These are phyloP conservation scores for Beauveria brongniartii DNA, from an alignment of 2,329 filamentous ascomycete genomes.

Conservation along the genomic window DNA sequence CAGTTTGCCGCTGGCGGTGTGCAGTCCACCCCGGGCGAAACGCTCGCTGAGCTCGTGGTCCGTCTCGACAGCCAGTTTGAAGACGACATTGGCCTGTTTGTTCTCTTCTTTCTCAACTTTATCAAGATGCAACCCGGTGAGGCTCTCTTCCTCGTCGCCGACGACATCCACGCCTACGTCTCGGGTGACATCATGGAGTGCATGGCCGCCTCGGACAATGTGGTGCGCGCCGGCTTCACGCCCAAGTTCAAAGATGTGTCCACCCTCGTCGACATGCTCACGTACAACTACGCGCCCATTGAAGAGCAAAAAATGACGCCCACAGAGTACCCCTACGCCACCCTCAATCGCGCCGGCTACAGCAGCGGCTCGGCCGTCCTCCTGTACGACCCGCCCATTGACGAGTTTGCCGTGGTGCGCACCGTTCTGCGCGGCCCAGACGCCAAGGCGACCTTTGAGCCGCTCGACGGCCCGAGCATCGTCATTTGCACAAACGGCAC, in stretches of 20 bases:
- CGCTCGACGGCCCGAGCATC: conserved; percentile 81
- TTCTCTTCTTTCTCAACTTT: conserved; percentile 95
- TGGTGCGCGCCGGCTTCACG: conserved; percentile 93
- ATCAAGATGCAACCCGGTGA: conserved; percentile 82
- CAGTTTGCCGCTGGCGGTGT: conserved; percentile 70
- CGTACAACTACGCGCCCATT: conserved; percentile 91
- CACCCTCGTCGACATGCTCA: conserved; percentile 84
- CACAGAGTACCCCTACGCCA: conserved; percentile 75
- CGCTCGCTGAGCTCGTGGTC: conserved; percentile 67
- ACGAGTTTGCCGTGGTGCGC: conserved; percentile 88
- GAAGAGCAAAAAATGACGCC: conserved; percentile 90
- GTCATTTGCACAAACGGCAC: conserved; percentile 80
- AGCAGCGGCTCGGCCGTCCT: conserved; percentile 62
- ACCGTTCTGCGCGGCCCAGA: conserved; percentile 62
- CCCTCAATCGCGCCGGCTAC: conserved; percentile 74
- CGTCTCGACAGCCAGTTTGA: conserved; percentile 81
- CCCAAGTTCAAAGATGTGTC: conserved; percentile 97
- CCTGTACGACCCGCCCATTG: conserved; percentile 92
- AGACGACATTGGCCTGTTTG: conserved; percentile 83
- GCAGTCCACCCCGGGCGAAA: conserved; percentile 56
- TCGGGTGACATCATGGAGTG: conserved; percentile 96
- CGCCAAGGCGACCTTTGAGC: conserved; percentile 81
- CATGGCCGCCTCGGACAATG: conserved; percentile 98
- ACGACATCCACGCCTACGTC: conserved; percentile 95
- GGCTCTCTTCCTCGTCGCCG: conserved; percentile 90